Percentiles rank a stretch among this genome's conserved stretches.
Evolutionary conservation across 2,329 filamentous ascomycete genomes (phyloP).

Genomic region (Nakataea oryzae): DNA sequence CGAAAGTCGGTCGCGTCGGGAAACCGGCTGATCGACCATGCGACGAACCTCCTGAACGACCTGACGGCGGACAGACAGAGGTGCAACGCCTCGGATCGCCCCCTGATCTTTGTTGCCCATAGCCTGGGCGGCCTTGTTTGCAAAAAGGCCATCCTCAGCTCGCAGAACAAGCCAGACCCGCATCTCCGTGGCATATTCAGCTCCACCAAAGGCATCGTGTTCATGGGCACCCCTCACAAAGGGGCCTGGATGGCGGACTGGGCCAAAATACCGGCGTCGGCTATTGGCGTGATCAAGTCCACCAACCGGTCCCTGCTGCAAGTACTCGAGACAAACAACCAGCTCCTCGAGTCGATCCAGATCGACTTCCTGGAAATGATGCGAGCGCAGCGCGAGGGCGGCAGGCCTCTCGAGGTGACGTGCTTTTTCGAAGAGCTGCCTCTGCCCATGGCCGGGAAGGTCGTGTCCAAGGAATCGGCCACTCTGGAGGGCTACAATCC

Average conservation of each 20-base stretch:
- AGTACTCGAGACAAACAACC: constrained; percentile 15
- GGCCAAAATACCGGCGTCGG: constrained; percentile 17
- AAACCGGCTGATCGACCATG: constrained; percentile 18
- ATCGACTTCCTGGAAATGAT: constrained; percentile 17
- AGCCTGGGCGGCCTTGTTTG: constrained; percentile 28
- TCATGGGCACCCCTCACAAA: constrained; percentile 26
- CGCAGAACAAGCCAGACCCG: constrained; percentile 17
- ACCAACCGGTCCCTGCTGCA: constrained; percentile 19
- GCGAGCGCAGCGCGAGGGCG: constrained; percentile 8
- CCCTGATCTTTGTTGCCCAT: constrained; percentile 25
- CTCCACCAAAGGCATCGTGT: constrained; percentile 17
- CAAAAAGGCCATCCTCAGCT: constrained; percentile 23
- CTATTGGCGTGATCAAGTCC: constrained; percentile 18
- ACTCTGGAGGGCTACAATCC: constrained; percentile 16
- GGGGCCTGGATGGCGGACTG: constrained; percentile 23
- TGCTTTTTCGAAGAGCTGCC: constrained; percentile 25
- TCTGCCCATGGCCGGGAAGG: constrained; percentile 10
- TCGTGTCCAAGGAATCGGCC: constrained; percentile 19
- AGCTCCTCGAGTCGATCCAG: constrained; percentile 15
- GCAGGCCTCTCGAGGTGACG: constrained; percentile 13
- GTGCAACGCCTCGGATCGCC: constrained; percentile 11
- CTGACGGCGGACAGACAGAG: constrained; percentile 13
- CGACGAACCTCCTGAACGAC: constrained; percentile 17
- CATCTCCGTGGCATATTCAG: constrained; percentile 19
- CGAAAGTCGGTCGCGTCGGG: constrained; percentile 9